Base-by-base conservation (phyloP, 179 eudicot genomes). In the Spinacia oleracea region DNA sequence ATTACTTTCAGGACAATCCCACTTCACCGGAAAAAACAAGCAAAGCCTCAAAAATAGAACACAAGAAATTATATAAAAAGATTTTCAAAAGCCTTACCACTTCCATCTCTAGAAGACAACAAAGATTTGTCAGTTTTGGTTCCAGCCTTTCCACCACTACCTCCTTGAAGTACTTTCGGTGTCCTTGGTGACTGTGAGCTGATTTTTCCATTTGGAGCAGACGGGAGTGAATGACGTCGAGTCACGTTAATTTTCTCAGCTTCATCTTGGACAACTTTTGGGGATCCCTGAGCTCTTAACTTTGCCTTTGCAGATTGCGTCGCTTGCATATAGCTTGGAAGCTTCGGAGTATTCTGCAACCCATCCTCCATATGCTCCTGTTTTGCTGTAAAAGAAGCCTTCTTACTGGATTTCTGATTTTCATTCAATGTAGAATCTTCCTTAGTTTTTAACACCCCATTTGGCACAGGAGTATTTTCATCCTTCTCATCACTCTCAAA, bases 271-370 rank as follows among this genome's bases (percentile, higher is more conserved):
- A 67, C 77, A 58, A 79, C 5, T 74, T 79, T 85, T 35, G 88
- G 89, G 60, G 89, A 85, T 67, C 85, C 84, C 69, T 85, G 88
- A 40, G 72, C 86, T 83, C 83, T 87, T 51, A 87, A 75, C 83
- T 87, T 87, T 64, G 89, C 89, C 72, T 87, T 85, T 20, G 88
- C 89, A 72, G 88, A 87, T 79, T 83, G 78, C 56, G 89, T 87
- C 64, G 89, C 89, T 74, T 79, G 83, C 89, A 85, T 85, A 71
- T 87, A 87, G 78, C 89, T 87, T 9, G 89, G 89, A 77, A 84
- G 73, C 79, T 85, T 87, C 2, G 83, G 81, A 71, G 86, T 85
- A 69, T 85, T 85, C 74, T 83, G 89, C 80, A 79, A 65, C 27
- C 87, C 87, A 66, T 85, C 88, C 60, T 85, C 87, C 51, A 76